These are phyloP conservation scores for Hypholoma fasciculare DNA, from an alignment of 768 basidiomycete genomes.

Conservation along the genomic window DNA sequence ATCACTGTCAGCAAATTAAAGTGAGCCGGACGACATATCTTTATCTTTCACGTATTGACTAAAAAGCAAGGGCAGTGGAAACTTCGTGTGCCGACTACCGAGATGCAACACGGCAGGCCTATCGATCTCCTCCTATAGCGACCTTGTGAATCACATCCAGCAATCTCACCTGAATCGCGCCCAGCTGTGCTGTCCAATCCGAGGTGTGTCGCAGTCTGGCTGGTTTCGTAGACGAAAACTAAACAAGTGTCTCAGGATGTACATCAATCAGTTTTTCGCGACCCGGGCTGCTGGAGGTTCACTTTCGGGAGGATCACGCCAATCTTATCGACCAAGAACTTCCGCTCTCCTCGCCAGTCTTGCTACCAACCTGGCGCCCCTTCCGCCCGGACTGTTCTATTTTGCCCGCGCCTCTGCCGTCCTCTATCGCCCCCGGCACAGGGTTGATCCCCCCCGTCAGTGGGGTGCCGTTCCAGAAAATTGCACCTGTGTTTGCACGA, in stretches of 20 bases:
- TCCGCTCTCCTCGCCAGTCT: slow-evolving; percentile 7
- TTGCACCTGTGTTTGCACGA: background rate
- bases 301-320: slow-evolving; percentile 14
- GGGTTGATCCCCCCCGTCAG: slow-evolving; percentile 9
- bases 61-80: background rate
- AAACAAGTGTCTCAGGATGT: slow-evolving; percentile 4
- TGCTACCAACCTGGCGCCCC: slow-evolving; percentile 14
- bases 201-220: slow-evolving; percentile 15
- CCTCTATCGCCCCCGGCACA: slow-evolving; percentile 1
- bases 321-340: slow-evolving; percentile 10
- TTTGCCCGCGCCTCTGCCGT: slow-evolving; percentile 6
- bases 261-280: slow-evolving; percentile 3
- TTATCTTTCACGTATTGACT: background rate
- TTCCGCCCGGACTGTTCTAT: background rate
- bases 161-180: slow-evolving; percentile 25
- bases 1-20: slow-evolving; percentile 13
- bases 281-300: slow-evolving; percentile 9
- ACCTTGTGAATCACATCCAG: slow-evolving; percentile 23
- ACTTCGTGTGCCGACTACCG: slow-evolving; percentile 18
- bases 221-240: background rate
- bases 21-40: background rate
- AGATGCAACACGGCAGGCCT: slow-evolving; percentile 21
- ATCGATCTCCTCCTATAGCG: slow-evolving; percentile 8
- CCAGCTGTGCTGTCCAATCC: slow-evolving; percentile 24
- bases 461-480: slow-evolving; percentile 1